Base-by-base conservation (phyloP, 164 flowering plant species). In the Sextonia rubra region DNA sequence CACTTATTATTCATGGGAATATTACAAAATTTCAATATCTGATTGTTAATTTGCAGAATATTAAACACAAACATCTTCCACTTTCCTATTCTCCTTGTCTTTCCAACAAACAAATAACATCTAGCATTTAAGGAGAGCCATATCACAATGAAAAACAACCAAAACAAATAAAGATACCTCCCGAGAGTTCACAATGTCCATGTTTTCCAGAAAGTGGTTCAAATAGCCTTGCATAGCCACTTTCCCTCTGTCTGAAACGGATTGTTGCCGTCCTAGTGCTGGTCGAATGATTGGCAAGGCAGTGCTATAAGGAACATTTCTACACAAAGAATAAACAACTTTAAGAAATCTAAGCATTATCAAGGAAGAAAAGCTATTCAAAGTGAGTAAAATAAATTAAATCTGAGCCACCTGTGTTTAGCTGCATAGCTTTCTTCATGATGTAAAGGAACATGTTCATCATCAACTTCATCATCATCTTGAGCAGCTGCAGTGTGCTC, bases 281-380 rank as follows among this genome's bases (percentile, higher is more conserved):
- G 99, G 98, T 29, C 91, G 88, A 71, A 96, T 96, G 56, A 96
- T 82, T 30, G 97, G 95, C 76, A 96, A 80, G 66, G 97, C 99
- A 48, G 97, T 98, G 77, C 88, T 96, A 14, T 98, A 93, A 24
- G 99, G 99, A 79, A 96, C 95, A 89, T 96, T 90, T 85, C 99
- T 96, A 89, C 76, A 83, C 79, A 81, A 47, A 66, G 18, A 77
- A 74, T 2, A 74, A 73, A 78, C 70, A 73, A 79, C 74, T 69
- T 75, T 80, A 82, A 79, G 74, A 83, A 79, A 69, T 27, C 77
- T 71, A 73, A 76, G 70, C 82, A 83, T 74, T 58, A 74, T 66
- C 17, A 69, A 22, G 74, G 74, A 44, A 69, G 76, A 69, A 20
- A 30, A 48, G 17, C 60, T 44, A 62, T 23, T 65, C 61, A 66